A percentile compares a stretch with the other conserved stretches of the same genome.
Conservation (phyloP, 2,329 filamentous ascomycete species). For the Botrytis aclada region DNA sequence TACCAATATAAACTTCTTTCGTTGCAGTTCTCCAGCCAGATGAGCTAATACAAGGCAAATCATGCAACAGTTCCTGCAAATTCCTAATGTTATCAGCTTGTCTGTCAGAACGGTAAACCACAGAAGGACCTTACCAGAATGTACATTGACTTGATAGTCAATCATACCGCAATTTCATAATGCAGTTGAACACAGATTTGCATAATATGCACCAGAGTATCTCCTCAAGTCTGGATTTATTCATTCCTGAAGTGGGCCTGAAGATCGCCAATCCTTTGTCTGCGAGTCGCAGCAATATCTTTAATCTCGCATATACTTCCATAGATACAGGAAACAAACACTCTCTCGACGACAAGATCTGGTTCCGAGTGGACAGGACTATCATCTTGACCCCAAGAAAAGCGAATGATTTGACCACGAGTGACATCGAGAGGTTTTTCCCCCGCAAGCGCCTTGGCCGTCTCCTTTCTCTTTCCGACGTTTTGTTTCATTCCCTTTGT, state of each 20-base stretch:
- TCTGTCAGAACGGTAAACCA: neutral
- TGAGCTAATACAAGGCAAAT: neutral
- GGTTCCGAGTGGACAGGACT: slow-evolving; percentile 21
- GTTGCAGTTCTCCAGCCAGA: neutral
- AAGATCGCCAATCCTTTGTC: neutral
- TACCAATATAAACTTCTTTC: neutral
- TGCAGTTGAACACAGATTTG: neutral
- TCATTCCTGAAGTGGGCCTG: neutral
- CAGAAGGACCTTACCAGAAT: neutral
- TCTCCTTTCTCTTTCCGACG: neutral
- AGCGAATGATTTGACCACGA: slow-evolving; percentile 11
- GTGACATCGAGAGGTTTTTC: neutral
- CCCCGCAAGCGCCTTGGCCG: neutral
- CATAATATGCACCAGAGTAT: neutral
- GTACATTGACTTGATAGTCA: neutral
- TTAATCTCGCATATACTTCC: neutral
- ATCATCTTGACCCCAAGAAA: slow-evolving; percentile 18
- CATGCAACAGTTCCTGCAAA: neutral
- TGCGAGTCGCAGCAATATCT: neutral
- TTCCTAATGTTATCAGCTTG: neutral
- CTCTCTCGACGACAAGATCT: slow-evolving; percentile 7
- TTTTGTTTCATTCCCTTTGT: neutral
- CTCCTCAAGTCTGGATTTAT: neutral
- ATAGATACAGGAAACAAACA: slow-evolving; percentile 11
- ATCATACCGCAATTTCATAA: neutral